phyloP scores from a whole-genome alignment of 257 asterid genomes.

The Solanum okadae region DNA sequence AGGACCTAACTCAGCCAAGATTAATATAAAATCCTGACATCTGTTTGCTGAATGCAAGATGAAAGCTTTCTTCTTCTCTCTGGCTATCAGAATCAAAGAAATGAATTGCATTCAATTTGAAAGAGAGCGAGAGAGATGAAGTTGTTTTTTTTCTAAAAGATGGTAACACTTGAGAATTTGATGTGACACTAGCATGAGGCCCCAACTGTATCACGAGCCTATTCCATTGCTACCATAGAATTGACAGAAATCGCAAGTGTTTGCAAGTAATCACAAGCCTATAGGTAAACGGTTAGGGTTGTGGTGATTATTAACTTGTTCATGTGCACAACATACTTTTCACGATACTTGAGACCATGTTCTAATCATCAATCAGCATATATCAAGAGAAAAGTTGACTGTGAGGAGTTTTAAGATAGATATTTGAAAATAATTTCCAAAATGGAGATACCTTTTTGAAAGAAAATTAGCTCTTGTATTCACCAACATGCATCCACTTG shows the following conservation, averaged over 20 bases:
- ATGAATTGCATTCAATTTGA: not conserved
- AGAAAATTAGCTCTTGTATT: slow-evolving; percentile 31
- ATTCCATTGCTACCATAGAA: not conserved
- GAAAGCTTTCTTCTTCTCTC: not conserved
- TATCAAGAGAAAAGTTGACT: not conserved
- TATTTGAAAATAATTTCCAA: not conserved
- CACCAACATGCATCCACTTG: slow-evolving; percentile 59
- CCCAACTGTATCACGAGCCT: not conserved
- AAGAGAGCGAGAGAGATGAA: not conserved
- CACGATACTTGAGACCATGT: not conserved
- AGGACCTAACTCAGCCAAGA: not conserved
- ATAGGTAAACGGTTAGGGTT: not conserved
- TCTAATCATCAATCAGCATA: not conserved
- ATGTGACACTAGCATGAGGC: not conserved
- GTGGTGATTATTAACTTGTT: not conserved
- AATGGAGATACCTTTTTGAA: not conserved
- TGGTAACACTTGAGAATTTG: not conserved
- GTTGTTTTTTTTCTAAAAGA: not conserved
- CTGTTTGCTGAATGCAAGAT: not conserved
- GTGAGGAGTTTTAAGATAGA: not conserved
- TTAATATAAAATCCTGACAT: not conserved
- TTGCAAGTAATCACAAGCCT: not conserved
- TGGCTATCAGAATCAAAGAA: not conserved
- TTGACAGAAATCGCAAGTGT: not conserved
- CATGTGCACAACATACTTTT: not conserved